Evolutionary conservation across 805 yeast species (phyloP), one percentile per base, ranked within the genome.

Genomic region (Nematodospora valgi): DNA sequence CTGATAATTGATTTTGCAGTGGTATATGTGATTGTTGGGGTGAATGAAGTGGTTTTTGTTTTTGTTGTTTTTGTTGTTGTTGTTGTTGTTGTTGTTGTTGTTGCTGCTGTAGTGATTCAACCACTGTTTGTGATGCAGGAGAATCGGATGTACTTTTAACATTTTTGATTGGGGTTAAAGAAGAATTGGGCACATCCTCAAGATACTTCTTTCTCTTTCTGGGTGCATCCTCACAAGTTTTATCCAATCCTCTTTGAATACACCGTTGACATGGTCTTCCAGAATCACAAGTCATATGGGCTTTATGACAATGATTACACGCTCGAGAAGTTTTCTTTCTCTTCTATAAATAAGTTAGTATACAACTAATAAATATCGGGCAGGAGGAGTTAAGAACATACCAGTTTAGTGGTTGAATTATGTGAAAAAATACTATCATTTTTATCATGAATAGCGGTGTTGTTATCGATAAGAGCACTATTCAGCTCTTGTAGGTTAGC

Each of bases 211-310:
- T 84, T 43, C 77, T 70, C 59, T 87, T 88, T 30, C 98, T 65
- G 2, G 93, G 93, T 4, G 96, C 96, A 62, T 93, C 97, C 21
- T 76, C 76, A 61, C 98, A 91, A 0, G 85, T 68, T 11, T 64
- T 73, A 2, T 70, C 73, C 11, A 87, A 59, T 0, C 89, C 91
- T 49, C 87, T 70, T 19, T 68, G 68, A 3, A 82, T 56, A 57
- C 98, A 91, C 32, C 96, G 59, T 36, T 72, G 71, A 51, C 98
- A 91, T 0, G 95, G 95, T 24, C 95, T 75, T 53, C 64, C 73
- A 38, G 80, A 76, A 48, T 89, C 96, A 58, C 98, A 91, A 0
- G 97, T 86, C 70, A 89, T 77, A 56, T 91, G 98, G 2, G 95
- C 85, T 48, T 79, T 76, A 41, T 89, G 88, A 54, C 98, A 91